Base-by-base conservation (phyloP, 305 asterid species). In the Fraxinus baroniana region DNA sequence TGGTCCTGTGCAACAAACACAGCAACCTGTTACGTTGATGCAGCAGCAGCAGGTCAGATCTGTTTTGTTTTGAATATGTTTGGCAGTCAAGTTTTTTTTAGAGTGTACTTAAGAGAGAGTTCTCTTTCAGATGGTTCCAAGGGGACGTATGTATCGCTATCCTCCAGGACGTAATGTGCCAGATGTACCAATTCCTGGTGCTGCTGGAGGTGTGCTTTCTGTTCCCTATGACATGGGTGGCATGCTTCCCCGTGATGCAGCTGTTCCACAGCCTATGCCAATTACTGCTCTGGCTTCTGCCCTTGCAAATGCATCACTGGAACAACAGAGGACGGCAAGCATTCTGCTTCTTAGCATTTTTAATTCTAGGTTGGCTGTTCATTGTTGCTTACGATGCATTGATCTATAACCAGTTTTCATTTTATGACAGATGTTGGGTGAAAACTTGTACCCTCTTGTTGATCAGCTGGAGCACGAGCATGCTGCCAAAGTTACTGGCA, bases 1-100 rank as follows among this genome's bases (percentile, higher is more conserved):
- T 76, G 88, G 86, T 35, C 86, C 90, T 22, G 80, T 83, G 81
- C 92, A 88, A 71, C 92, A 89, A 79, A 84, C 82, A 28, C 90
- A 88, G 28, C 92, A 85, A n/a, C 89, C 90, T 32, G 82, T 88
- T 49, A 85, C 89, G 18, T 8, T 86, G 46, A 88, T 89, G 87
- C 92, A 88, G 76, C 92, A 85, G 49, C 91, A 85, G 30, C 30
- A 26, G 30, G 30, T 26, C 30, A 26, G 30, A n/a, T n/a, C n/a
- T n/a, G n/a, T n/a, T n/a, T n/a, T n/a, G n/a, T n/a, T n/a, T n/a
- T n/a, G n/a, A n/a, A n/a, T n/a, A n/a, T n/a, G n/a, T n/a, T n/a
- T n/a, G n/a, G n/a, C n/a, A n/a, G n/a, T n/a, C n/a, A n/a, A n/a
- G n/a, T n/a, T n/a, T n/a, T n/a, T n/a, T n/a, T n/a, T n/a, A n/a